A percentile compares a stretch with the other conserved stretches of the same genome.
These are phyloP conservation scores for Barbarea vulgaris DNA, from an alignment of 345 rosid genomes.

Conservation along the genomic window DNA sequence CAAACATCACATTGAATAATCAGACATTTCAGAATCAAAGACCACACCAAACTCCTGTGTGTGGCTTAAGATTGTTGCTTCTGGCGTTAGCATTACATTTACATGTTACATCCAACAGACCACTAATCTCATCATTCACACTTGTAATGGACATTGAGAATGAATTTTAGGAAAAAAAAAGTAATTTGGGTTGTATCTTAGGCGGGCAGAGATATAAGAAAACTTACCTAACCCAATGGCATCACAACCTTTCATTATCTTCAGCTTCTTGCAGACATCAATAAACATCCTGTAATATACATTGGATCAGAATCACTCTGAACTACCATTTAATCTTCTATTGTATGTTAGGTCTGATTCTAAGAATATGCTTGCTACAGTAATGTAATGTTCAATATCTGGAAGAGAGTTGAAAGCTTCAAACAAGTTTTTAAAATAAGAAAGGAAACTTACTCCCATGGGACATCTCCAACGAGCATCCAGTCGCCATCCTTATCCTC, in stretches of 20 bases:
- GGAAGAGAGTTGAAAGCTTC: not conserved
- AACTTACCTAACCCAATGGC: constrained; percentile 85
- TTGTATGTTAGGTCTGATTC: not conserved
- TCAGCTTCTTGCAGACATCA: constrained; percentile 85
- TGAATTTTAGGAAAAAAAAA: not conserved
- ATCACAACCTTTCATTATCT: constrained; percentile 92
- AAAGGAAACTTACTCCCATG: constrained; percentile 78
- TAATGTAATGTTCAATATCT: not conserved
- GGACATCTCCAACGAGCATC: constrained; percentile 98
- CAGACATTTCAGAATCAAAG: not conserved
- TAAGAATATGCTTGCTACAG: not conserved
- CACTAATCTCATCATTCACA: not conserved
- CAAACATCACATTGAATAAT: not conserved
- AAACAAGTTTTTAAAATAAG: not conserved
- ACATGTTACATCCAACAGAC: not conserved
- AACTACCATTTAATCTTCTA: not conserved
- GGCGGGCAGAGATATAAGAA: not conserved
- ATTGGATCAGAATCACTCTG: not conserved
- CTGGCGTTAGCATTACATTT: not conserved
- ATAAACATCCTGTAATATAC: constrained; percentile 69
- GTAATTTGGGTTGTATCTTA: not conserved
- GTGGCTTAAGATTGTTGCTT: not conserved
- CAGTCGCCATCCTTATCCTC: constrained; percentile 94
- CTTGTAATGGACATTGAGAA: not conserved
- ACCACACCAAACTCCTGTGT: constrained; percentile 1